Percentiles rank a stretch among this genome's conserved stretches.
Evolutionary conservation across 257 asterid species (phyloP).

Genomic region (Forsythia viridissima): DNA sequence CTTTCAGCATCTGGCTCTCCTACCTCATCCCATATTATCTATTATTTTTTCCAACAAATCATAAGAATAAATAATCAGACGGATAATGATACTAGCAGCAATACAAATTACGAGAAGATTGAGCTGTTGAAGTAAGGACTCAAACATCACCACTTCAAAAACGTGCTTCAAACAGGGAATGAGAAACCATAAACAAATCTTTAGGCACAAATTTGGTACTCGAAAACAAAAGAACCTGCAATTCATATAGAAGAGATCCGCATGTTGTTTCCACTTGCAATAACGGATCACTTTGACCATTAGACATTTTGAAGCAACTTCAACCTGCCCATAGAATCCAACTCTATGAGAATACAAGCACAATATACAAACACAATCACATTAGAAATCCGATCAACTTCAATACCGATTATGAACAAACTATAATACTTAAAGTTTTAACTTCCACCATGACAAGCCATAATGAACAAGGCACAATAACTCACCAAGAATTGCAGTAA

Average conservation of each 20-base stretch:
- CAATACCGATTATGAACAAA: background rate
- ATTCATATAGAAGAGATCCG: conserved; percentile 75
- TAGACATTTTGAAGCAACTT: conserved; percentile 36
- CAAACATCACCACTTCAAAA: background rate
- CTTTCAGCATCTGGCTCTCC: conserved; percentile 86
- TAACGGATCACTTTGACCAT: conserved; percentile 40
- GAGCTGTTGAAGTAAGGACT: background rate
- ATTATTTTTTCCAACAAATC: conserved; percentile 25
- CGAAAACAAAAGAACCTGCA: conserved; percentile 59
- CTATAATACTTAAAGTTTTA: background rate
- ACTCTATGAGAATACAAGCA: conserved; percentile 1
- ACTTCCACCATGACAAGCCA: background rate
- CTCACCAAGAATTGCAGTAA: background rate
- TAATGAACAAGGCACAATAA: background rate
- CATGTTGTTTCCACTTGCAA: conserved; percentile 74
- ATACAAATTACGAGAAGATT: background rate
- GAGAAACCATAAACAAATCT: background rate
- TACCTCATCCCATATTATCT: conserved; percentile 99
- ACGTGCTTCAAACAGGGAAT: background rate
- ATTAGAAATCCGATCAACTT: conserved; percentile 13
- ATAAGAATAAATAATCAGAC: background rate
- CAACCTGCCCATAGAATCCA: conserved; percentile 36
- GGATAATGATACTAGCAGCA: background rate
- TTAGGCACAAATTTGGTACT: background rate
- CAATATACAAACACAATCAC: background rate